A percentile compares a stretch with the other conserved stretches of the same genome.
Conservation (phyloP, 495 filamentous ascomycete species). For the Xylaria castorea region DNA sequence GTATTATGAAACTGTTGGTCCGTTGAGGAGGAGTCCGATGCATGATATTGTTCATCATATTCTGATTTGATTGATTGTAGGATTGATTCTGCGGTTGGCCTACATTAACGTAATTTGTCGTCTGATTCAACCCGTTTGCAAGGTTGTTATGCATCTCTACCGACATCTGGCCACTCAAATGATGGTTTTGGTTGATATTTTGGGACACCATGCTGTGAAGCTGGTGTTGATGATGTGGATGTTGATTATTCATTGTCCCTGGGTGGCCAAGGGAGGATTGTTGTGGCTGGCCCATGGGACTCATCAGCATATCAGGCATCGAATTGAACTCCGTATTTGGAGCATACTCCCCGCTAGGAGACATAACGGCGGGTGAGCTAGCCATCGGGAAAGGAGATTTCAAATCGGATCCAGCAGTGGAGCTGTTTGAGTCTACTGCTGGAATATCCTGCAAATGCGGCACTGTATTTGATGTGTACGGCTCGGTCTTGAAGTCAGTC, state of each 20-base stretch:
- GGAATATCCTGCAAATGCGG: slow-evolving; percentile 49
- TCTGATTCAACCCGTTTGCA: slow-evolving; percentile 35
- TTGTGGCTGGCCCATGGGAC: slow-evolving; percentile 49
- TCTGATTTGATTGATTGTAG: slow-evolving; percentile 27
- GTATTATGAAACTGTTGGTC: slow-evolving; percentile 49
- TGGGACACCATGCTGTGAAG: slow-evolving; percentile 44
- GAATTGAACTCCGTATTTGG: slow-evolving; percentile 48
- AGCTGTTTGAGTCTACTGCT: slow-evolving; percentile 47
- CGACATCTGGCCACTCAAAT: slow-evolving; percentile 43
- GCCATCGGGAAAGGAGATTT: slow-evolving; percentile 51
- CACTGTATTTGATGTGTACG: slow-evolving; percentile 41
- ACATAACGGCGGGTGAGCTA: slow-evolving; percentile 54
- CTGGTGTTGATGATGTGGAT: slow-evolving; percentile 43
- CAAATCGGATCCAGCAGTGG: slow-evolving; percentile 49
- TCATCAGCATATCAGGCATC: slow-evolving; percentile 55
- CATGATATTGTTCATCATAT: slow-evolving; percentile 44
- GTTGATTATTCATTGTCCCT: slow-evolving; percentile 44
- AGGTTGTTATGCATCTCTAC: slow-evolving; percentile 44
- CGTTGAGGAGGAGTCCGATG: slow-evolving; percentile 49
- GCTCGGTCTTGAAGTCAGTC: slow-evolving; percentile 42
- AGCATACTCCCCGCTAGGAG: slow-evolving; percentile 48
- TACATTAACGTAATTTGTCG: slow-evolving; percentile 32
- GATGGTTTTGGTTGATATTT: slow-evolving; percentile 45
- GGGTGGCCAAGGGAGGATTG: slow-evolving; percentile 39
- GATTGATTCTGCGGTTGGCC: slow-evolving; percentile 36